phyloP scores from a whole-genome alignment of 345 rosid species.

The Melaleuca quinquenervia region DNA sequence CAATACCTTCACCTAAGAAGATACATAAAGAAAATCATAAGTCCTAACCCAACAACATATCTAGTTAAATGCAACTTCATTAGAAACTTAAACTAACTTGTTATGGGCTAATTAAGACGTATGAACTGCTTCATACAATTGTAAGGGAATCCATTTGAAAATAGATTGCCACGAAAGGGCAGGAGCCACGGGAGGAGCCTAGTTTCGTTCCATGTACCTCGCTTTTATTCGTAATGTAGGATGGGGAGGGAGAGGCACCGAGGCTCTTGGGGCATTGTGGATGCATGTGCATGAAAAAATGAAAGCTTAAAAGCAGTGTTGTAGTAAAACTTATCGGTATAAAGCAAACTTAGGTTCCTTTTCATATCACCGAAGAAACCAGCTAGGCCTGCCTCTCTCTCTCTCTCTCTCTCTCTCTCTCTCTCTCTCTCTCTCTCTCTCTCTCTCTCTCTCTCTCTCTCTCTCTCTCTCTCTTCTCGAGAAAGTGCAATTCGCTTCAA shows the following conservation, averaged over 20 bases:
- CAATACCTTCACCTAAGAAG: neutral
- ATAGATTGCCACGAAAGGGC: neutral
- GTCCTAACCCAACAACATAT: neutral
- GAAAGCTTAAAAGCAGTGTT: constrained; percentile 9
- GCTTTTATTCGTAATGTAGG: neutral
- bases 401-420: too few relatives aligned
- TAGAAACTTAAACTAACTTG: neutral
- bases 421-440: neutral
- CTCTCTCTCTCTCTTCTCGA: constrained; percentile 18
- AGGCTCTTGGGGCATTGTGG: neutral
- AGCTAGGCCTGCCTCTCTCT: neutral
- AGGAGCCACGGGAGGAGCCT: neutral
- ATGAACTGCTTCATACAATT: neutral
- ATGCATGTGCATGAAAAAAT: constrained; percentile 30
- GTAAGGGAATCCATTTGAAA: neutral
- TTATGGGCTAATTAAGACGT: neutral
- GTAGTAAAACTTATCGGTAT: constrained; percentile 14
- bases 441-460: constrained; percentile 9
- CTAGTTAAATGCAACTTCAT: neutral
- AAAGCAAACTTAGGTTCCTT: constrained; percentile 29
- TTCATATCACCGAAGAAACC: constrained; percentile 29
- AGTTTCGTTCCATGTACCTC: neutral
- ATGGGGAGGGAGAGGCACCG: neutral
- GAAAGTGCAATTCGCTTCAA: constrained; percentile 35
- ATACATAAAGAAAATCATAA: neutral